Conservation (phyloP, 2,329 filamentous ascomycete species). For the Clarireedia monteithiana region DNA sequence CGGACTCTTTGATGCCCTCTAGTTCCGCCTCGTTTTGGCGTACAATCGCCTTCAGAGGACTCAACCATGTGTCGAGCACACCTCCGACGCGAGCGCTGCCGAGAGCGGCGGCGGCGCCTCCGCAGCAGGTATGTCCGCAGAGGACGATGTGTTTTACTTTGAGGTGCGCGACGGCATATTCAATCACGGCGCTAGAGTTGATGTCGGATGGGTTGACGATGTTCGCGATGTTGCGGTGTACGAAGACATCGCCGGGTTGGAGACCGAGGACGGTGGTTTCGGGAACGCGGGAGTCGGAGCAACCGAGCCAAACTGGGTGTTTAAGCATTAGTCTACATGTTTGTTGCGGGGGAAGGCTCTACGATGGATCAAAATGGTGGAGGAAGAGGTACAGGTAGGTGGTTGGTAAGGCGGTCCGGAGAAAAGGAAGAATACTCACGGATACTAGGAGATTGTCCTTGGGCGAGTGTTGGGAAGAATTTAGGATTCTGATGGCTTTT, state of each 20-base stretch:
- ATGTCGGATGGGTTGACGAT: slow-evolving; percentile 69
- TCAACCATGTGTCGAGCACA: slow-evolving; percentile 48
- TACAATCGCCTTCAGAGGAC: slow-evolving; percentile 40
- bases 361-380: background rate
- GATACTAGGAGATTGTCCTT: slow-evolving; percentile 58
- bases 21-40: slow-evolving; percentile 47
- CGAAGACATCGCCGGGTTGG: slow-evolving; percentile 77
- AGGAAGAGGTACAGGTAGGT: background rate
- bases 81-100: slow-evolving; percentile 40
- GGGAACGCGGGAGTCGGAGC: slow-evolving; percentile 77
- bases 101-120: slow-evolving; percentile 56
- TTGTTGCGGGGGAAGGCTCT: too few species aligned
- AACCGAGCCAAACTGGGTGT: slow-evolving; percentile 68
- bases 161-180: slow-evolving; percentile 68
- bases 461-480: slow-evolving; percentile 61
- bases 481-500: slow-evolving; percentile 58
- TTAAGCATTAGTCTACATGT: background rate
- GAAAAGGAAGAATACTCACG: slow-evolving; percentile 34
- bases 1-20: slow-evolving; percentile 42
- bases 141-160: slow-evolving; percentile 65
- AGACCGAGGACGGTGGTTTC: slow-evolving; percentile 75
- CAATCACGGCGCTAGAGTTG: slow-evolving; percentile 66
- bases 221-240: slow-evolving; percentile 88
- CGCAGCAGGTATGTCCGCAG: slow-evolving; percentile 61
- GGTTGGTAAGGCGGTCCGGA: background rate